Percentiles rank a stretch among this genome's conserved stretches.
Evolutionary conservation across 495 filamentous ascomycete species (phyloP).

Genomic region (Schizothecium vesticola): DNA sequence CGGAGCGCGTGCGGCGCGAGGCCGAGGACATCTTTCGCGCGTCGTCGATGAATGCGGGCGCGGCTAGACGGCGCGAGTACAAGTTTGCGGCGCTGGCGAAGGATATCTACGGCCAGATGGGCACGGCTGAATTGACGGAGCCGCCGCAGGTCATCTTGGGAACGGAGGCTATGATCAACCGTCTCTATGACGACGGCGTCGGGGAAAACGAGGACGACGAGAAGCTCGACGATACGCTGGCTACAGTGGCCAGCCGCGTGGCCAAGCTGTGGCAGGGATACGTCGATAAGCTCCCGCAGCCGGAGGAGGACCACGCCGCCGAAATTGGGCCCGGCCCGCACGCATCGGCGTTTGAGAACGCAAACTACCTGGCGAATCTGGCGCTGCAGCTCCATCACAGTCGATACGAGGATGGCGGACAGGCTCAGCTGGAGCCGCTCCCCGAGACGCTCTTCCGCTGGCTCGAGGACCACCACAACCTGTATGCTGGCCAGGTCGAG

Average conservation of each 20-base stretch:
- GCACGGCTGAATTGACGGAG: constrained; percentile 42
- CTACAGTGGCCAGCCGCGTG: constrained; percentile 51
- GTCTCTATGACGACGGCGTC: constrained; percentile 53
- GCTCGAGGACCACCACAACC: constrained; percentile 64
- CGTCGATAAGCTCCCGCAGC: constrained; percentile 40
- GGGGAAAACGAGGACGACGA: constrained; percentile 48
- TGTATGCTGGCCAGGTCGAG: constrained; percentile 54
- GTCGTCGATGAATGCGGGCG: constrained; percentile 35
- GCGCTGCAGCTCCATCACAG: constrained; percentile 73
- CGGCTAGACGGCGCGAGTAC: constrained; percentile 31
- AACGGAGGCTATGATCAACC: constrained; percentile 49
- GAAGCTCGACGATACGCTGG: constrained; percentile 50
- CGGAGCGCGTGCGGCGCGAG: constrained; percentile 39
- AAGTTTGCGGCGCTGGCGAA: constrained; percentile 47
- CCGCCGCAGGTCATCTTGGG: constrained; percentile 48
- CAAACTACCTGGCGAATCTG: constrained; percentile 64
- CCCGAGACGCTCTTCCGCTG: constrained; percentile 74
- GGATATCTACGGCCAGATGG: constrained; percentile 43
- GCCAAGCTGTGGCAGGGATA: constrained; percentile 54
- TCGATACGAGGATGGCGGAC: constrained; percentile 39
- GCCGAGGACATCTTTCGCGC: constrained; percentile 42
- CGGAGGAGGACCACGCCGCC: constrained; percentile 47
- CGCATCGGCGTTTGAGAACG: constrained; percentile 58
- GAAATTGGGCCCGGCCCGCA: constrained; percentile 60
- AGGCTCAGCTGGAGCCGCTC: constrained; percentile 42